Evolutionary conservation across 495 filamentous ascomycete species (phyloP).

Genomic region (Articulospora tetracladia): DNA sequence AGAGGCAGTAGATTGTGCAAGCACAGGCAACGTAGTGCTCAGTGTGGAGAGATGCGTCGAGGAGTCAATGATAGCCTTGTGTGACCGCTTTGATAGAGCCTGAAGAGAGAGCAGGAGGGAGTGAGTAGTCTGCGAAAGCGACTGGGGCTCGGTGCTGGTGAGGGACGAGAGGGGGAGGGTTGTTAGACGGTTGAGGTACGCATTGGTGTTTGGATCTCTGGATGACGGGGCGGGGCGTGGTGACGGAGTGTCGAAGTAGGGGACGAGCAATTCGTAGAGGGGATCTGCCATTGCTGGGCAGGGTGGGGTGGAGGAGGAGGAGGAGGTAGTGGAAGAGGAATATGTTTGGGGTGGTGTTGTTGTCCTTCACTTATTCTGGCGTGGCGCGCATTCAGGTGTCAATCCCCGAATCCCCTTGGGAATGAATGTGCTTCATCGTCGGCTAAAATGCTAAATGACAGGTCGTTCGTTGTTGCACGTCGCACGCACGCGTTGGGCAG

Average conservation of each 20-base stretch:
- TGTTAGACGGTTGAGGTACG: constrained; percentile 76
- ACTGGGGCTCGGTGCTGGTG: constrained; percentile 69
- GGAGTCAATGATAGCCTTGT: constrained; percentile 80
- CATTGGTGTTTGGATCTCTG: constrained; percentile 46
- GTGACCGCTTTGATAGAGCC: constrained; percentile 84
- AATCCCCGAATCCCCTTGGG: neutral
- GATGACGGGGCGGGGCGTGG: constrained; percentile 29
- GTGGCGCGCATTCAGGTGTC: neutral
- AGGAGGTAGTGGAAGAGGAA: no score
- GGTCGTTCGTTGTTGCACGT: no score
- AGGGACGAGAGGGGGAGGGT: constrained; percentile 74
- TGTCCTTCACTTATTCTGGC: neutral
- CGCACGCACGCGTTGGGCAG: no score
- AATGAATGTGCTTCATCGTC: no score
- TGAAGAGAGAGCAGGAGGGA: constrained; percentile 84
- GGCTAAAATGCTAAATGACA: no score
- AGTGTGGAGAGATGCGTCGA: constrained; percentile 73
- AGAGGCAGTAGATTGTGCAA: constrained; percentile 58
- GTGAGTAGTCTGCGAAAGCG: constrained; percentile 75
- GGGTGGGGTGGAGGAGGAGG: neutral
- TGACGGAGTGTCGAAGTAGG: constrained; percentile 47
- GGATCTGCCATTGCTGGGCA: constrained; percentile 58
- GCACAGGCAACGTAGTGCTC: constrained; percentile 57
- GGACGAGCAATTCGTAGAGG: constrained; percentile 68
- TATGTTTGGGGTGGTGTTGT: neutral